Evolutionary conservation across 495 filamentous ascomycete species (phyloP), one percentile per base, ranked within the genome.

Genomic region (Jackrogersella minutella): DNA sequence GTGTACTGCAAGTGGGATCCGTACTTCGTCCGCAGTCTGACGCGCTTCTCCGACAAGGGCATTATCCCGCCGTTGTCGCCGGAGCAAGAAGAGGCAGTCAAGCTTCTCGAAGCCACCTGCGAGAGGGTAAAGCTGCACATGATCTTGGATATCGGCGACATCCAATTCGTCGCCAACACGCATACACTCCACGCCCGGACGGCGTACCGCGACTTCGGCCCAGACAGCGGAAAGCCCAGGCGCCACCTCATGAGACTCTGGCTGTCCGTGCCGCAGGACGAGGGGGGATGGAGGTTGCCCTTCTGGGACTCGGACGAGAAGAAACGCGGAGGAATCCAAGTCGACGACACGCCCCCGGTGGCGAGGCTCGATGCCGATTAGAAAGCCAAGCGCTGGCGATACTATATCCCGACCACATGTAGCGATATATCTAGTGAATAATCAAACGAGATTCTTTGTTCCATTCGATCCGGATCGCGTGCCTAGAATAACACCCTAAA

Each of bases 321-420:
- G 84, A 96, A 95, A 81, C 78, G 93, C 14, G 91, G 93, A 0
- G 93, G 93, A 0, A 88, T 96, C 49, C 93, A 96, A 76, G 92
- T 97, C 10, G 86, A 95, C 77, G 84, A 96, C 74, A 88, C 85
- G 39, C 72, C 85, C 11, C 91, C 92, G 8, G 72, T 74, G 2
- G 72, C 72, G 26, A 74, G 72, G 34, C 70, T 74, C 19, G 72
- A 74, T 8, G 72, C 63, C 11, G 72, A 74, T 61, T 74, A 64
- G 58, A 47, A n/a, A 11, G 56, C 3, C 28, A 43, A 6, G 2
- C 16, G 19, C 34, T 28, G 19, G 17, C 21, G 31, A 46, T 50
- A 34, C 39, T 24, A 39, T 61, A 14, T 57, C 16, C 39, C n/a
- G 14, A 10, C 16, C 13, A 21, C n/a, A n/a, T n/a, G n/a, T 16